Evolutionary conservation across 1,284 basidiomycete genomes (phyloP).

Genomic region (Bondarzewia mesenterica): DNA sequence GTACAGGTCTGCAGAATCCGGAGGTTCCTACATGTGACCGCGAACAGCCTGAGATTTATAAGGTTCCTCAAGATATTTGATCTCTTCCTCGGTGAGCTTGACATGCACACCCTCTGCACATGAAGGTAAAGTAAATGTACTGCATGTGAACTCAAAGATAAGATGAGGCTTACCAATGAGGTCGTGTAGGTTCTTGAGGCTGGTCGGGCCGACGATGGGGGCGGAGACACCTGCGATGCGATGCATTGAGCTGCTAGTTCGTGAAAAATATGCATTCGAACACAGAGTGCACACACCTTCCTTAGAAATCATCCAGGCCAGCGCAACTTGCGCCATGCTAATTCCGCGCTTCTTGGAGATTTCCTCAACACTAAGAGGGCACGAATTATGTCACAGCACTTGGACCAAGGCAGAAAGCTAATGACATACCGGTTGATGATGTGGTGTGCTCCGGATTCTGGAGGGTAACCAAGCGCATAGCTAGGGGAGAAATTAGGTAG

Average conservation of each 20-base stretch:
- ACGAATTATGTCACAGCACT: not conserved
- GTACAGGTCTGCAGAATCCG: too few relatives aligned
- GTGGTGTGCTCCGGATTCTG: not conserved
- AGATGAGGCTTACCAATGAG: conserved; percentile 14
- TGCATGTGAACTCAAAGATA: not conserved
- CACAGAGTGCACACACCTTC: not conserved
- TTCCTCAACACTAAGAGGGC: conserved; percentile 1
- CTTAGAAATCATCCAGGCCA: conserved; percentile 3
- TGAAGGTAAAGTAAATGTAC: not conserved
- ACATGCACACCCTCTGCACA: conserved; percentile 1
- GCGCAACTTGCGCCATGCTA: conserved; percentile 4
- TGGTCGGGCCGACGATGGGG: conserved; percentile 26
- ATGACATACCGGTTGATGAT: not conserved
- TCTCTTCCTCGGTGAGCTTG: conserved; percentile 4
- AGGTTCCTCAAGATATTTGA: conserved; percentile 2
- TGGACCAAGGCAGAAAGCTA: not conserved
- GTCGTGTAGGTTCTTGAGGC: conserved; percentile 22
- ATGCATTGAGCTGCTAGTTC: not conserved
- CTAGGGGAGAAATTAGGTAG: too few relatives aligned
- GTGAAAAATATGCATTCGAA: not conserved
- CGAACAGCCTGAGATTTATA: not conserved
- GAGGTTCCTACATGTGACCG: not conserved
- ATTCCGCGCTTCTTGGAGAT: conserved; percentile 1
- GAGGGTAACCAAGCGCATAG: too few relatives aligned
- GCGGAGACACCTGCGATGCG: conserved; percentile 16